These are phyloP conservation scores for Vigna nakashimae DNA, from an alignment of 306 rosid genomes.

Conservation along the genomic window DNA sequence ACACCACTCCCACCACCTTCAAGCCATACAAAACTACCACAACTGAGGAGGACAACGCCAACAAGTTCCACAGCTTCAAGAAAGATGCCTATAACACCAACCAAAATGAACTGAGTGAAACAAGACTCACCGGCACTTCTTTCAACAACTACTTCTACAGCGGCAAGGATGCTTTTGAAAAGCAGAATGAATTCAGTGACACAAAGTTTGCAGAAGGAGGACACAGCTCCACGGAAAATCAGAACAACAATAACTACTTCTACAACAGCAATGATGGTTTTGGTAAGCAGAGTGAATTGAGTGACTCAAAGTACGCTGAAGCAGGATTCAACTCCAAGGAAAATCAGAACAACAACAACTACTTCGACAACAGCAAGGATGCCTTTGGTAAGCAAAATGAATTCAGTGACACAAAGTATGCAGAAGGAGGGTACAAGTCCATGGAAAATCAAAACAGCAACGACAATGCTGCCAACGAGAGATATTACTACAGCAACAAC, in stretches of 20 bases:
- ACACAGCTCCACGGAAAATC: conserved; percentile 51
- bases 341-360: conserved; percentile 43
- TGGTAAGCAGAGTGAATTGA: conserved; percentile 36
- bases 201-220: conserved; percentile 49
- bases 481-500: conserved; percentile 1
- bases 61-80: conserved; percentile 44
- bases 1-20: conserved; percentile 38
- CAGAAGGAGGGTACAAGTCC: conserved; percentile 52
- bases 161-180: conserved; percentile 44
- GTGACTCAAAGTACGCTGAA: conserved; percentile 20
- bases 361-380: conserved; percentile 46
- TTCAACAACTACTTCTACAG: conserved; percentile 34
- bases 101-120: conserved; percentile 36
- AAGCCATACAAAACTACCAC: conserved; percentile 50
- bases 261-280: conserved; percentile 38
- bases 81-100: conserved; percentile 38
- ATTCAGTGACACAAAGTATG: conserved; percentile 41
- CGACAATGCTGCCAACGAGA: conserved; percentile 39
- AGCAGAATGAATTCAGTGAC: conserved; percentile 37
- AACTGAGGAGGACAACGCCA: conserved; percentile 43
- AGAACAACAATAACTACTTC: conserved; percentile 30
- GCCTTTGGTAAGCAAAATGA: conserved; percentile 43
- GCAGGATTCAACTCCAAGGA: conserved; percentile 49
- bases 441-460: conserved; percentile 48
- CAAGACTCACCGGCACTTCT: conserved; percentile 25